A percentile compares a stretch with the other conserved stretches of the same genome.
Conservation (phyloP, 1,284 basidiomycete genomes). For the Boletus mariae region DNA sequence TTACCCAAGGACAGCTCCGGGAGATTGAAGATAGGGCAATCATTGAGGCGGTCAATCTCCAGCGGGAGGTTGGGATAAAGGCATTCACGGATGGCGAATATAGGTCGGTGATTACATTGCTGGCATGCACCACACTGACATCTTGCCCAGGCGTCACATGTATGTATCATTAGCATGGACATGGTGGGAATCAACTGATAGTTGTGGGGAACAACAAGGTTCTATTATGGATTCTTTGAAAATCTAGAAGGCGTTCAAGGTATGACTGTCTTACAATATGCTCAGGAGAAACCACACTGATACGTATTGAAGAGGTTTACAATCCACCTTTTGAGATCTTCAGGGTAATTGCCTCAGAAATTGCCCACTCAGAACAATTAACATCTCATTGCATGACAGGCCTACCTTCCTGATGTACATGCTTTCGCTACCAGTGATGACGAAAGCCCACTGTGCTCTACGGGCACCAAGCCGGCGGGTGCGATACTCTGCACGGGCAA, state of each 20-base stretch:
- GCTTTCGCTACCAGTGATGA: constrained; percentile 37
- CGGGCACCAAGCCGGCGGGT: constrained; percentile 43
- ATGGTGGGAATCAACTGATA: background rate
- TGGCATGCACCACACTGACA: constrained; percentile 34
- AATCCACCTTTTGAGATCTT: constrained; percentile 29
- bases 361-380: background rate
- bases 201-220: constrained; percentile 9
- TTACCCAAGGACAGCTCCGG: constrained; percentile 42
- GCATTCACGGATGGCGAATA: constrained; percentile 61
- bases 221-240: constrained; percentile 28
- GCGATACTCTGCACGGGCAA: constrained; percentile 56
- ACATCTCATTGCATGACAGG: constrained; percentile 6
- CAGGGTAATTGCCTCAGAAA: constrained; percentile 12
- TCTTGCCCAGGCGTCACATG: constrained; percentile 23
- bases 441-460: constrained; percentile 19
- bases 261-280: background rate
- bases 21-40: constrained; percentile 54
- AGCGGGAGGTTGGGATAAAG: constrained; percentile 48
- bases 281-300: background rate
- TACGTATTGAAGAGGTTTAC: constrained; percentile 12
- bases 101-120: constrained; percentile 51
- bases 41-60: constrained; percentile 47
- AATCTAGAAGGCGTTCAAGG: constrained; percentile 25
- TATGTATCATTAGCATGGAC: constrained; percentile 4
- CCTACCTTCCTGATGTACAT: constrained; percentile 50